Evolutionary conservation across 768 basidiomycete genomes (phyloP).

Genomic region (Steccherinum ochraceum): DNA sequence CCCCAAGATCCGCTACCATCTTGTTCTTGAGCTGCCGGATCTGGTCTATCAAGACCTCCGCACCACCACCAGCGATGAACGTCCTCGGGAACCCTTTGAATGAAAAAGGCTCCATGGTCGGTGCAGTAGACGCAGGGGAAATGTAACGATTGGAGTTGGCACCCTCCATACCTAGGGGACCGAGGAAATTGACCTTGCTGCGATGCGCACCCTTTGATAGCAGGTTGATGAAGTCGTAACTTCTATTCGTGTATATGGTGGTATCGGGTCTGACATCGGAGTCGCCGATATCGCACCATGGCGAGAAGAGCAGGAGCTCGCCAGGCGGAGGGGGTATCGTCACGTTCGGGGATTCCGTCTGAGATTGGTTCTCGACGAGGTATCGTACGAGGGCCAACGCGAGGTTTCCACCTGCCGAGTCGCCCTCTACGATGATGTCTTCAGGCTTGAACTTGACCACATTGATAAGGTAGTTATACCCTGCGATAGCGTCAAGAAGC

Average conservation of each 20-base stretch:
- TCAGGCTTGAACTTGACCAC: conserved; percentile 47
- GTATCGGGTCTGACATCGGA: conserved; percentile 32
- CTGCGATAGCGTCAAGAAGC: conserved; percentile 67
- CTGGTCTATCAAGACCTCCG: conserved; percentile 30
- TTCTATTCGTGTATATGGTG: conserved; percentile 27
- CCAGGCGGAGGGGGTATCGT: conserved; percentile 17
- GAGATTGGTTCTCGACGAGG: conserved; percentile 42
- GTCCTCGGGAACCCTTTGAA: conserved; percentile 28
- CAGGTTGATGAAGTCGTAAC: conserved; percentile 4
- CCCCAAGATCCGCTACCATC: conserved; percentile 28
- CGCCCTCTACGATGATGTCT: conserved; percentile 63
- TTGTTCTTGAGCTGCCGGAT: conserved; percentile 20
- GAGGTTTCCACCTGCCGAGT: conserved; percentile 76
- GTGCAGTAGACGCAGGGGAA: conserved; percentile 11
- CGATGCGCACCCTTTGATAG: neutral
- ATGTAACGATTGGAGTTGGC: conserved; percentile 12
- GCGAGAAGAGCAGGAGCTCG: conserved; percentile 44
- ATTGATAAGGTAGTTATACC: conserved; percentile 64
- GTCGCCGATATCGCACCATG: conserved; percentile 45
- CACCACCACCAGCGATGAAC: conserved; percentile 25
- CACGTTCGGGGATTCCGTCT: conserved; percentile 36
- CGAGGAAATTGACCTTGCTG: conserved; percentile 1
- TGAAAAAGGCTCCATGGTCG: conserved; percentile 2
- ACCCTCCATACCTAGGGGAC: conserved; percentile 3
- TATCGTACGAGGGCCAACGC: conserved; percentile 57